Evolutionary conservation across 208 protist genomes (phyloP).

Genomic region (Zelonia costaricensis): DNA sequence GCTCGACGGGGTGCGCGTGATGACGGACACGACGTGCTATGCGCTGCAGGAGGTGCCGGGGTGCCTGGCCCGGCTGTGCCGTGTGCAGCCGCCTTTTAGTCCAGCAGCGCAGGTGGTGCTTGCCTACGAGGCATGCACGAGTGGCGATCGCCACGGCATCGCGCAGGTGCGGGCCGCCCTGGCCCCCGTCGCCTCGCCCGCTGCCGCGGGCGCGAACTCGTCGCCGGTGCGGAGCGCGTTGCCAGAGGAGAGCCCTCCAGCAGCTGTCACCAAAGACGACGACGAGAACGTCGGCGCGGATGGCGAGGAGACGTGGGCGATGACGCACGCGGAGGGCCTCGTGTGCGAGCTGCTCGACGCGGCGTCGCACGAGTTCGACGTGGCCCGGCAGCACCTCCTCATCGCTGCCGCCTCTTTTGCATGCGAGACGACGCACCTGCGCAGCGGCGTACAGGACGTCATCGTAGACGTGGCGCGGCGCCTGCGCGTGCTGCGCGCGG

Average conservation of each 20-base stretch:
- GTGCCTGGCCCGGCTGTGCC: constrained; percentile 26
- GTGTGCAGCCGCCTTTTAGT: constrained; percentile 38
- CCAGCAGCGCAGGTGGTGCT: constrained; percentile 23
- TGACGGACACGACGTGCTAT: constrained; percentile 34
- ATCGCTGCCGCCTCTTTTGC: constrained; percentile 42
- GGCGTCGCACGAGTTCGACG: constrained; percentile 36
- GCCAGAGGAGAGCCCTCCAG: too few relatives aligned
- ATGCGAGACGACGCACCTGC: constrained; percentile 22
- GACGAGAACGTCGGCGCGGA: not conserved
- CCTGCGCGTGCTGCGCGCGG: constrained; percentile 36
- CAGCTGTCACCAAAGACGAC: too few relatives aligned
- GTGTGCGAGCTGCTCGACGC: constrained; percentile 41
- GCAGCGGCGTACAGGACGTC: constrained; percentile 21
- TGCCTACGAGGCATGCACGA: constrained; percentile 29
- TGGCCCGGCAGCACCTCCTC: constrained; percentile 42
- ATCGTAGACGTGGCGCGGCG: constrained; percentile 42
- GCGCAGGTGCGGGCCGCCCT: constrained; percentile 18
- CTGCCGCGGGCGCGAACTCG: constrained; percentile 1
- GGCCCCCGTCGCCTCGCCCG: not conserved
- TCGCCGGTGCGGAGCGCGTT: too few relatives aligned
- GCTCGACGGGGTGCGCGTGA: constrained; percentile 38
- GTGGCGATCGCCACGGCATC: constrained; percentile 32
- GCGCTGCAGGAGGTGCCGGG: constrained; percentile 29
- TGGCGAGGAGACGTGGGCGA: constrained; percentile 2
- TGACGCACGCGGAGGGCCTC: constrained; percentile 19